phyloP scores from a whole-genome alignment of 179 eudicot species.

The Spinacia oleracea region DNA sequence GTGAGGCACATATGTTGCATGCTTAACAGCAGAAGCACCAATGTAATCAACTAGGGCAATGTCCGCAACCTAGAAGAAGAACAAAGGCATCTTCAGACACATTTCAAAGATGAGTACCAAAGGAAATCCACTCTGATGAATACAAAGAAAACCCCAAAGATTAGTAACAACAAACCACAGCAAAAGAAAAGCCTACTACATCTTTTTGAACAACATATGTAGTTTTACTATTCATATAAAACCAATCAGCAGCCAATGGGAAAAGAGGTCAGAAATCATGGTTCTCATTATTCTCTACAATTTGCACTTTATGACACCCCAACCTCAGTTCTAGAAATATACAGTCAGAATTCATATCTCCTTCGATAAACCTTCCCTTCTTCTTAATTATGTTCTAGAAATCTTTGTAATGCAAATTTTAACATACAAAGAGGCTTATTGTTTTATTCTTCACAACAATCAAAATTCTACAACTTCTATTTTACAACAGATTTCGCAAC shows the following conservation, averaged over 20 bases:
- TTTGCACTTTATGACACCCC: too few species aligned
- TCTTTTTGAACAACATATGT: too few species aligned
- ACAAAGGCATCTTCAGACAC: not conserved
- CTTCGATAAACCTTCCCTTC: not conserved
- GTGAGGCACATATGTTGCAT: slow-evolving; percentile 62
- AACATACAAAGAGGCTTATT: too few species aligned
- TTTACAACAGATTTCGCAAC: too few species aligned
- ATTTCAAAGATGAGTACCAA: not conserved
- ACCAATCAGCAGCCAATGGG: not conserved
- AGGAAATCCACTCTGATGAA: not conserved
- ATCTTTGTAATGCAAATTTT: not conserved
- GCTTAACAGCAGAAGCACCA: slow-evolving; percentile 47
- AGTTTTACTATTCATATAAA: not conserved
- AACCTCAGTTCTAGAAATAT: too few species aligned
- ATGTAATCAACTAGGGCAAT: slow-evolving; percentile 54
- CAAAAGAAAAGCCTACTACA: too few species aligned
- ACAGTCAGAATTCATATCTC: not conserved
- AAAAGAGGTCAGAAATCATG: not conserved
- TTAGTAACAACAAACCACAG: not conserved
- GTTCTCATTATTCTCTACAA: not conserved
- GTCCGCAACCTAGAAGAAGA: slow-evolving; percentile 37
- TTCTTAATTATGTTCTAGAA: not conserved
- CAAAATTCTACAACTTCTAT: too few species aligned
- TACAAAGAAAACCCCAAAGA: not conserved
- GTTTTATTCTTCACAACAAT: too few species aligned